Conservation (phyloP, 345 rosid genomes). For the Acer yangbiense region DNA sequence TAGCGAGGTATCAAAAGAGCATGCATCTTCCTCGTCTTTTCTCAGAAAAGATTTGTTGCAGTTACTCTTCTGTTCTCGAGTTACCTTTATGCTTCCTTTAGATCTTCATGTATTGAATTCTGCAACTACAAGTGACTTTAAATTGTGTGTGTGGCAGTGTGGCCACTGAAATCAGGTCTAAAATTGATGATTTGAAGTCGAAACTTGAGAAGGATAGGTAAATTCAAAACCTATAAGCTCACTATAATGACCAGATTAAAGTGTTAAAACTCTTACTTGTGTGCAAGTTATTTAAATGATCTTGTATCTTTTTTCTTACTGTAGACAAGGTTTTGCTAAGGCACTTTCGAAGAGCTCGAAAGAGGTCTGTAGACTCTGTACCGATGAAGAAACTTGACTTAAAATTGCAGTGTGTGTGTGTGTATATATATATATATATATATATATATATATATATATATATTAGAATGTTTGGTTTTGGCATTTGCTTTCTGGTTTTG, state of each 20-base stretch:
- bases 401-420: conserved; percentile 7
- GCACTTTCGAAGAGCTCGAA: conserved; percentile 75
- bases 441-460: too few species aligned
- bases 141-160: conserved; percentile 48
- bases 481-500: background rate
- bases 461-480: background rate
- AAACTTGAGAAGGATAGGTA: conserved; percentile 86
- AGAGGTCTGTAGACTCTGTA: conserved; percentile 50
- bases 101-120: background rate
- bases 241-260: background rate
- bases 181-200: conserved; percentile 65
- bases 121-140: conserved; percentile 14
- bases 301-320: conserved; percentile 12
- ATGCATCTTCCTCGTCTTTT: background rate
- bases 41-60: background rate
- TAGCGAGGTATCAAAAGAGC: background rate
- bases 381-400: background rate
- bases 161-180: conserved; percentile 66
- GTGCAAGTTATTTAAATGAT: background rate
- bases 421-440: too few species aligned
- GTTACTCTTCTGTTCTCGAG: background rate
- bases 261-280: background rate
- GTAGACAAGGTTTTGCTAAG: conserved; percentile 67
- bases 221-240: conserved; percentile 1
- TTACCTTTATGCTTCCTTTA: background rate